A percentile compares a stretch with the other conserved stretches of the same genome.
Evolutionary conservation across 345 rosid genomes (phyloP).

Genomic region (Salix koriyanagi): DNA sequence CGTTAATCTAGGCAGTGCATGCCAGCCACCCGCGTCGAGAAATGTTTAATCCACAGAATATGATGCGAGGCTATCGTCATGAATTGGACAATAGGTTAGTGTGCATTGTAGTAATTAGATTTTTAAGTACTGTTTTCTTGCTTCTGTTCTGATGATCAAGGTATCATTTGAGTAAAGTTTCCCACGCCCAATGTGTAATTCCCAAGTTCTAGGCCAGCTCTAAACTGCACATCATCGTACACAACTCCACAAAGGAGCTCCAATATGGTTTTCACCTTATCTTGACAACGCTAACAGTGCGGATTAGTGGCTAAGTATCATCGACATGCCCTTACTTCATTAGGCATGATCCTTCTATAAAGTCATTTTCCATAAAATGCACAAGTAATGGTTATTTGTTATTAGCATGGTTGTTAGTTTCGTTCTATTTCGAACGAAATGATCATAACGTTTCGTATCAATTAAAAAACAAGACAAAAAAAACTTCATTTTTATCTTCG

Average conservation of each 20-base stretch:
- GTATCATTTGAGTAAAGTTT: no score
- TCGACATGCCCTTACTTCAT: no score
- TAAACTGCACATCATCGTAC: no score
- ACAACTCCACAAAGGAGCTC: no score
- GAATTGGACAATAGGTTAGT: neutral
- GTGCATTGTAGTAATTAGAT: neutral
- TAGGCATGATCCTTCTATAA: no score
- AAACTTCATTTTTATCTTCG: rapidly evolving
- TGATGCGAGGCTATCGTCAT: neutral
- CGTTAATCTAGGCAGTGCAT: slow-evolving; percentile 19
- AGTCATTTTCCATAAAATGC: neutral
- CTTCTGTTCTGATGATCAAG: neutral
- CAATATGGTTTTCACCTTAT: no score
- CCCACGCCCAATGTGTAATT: neutral
- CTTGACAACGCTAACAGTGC: no score
- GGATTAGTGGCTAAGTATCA: no score
- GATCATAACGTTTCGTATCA: no score
- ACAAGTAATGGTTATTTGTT: neutral
- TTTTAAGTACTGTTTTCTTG: neutral
- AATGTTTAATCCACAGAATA: slow-evolving; percentile 8
- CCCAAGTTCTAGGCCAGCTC: no score
- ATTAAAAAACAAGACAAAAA: no score
- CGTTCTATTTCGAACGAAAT: rapidly evolving
- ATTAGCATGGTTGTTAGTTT: neutral
- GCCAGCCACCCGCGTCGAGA: slow-evolving; percentile 23